Evolutionary conservation across 2,329 filamentous ascomycete genomes (phyloP), one percentile per base, ranked within the genome.

Genomic region (Alternaria sp.): DNA sequence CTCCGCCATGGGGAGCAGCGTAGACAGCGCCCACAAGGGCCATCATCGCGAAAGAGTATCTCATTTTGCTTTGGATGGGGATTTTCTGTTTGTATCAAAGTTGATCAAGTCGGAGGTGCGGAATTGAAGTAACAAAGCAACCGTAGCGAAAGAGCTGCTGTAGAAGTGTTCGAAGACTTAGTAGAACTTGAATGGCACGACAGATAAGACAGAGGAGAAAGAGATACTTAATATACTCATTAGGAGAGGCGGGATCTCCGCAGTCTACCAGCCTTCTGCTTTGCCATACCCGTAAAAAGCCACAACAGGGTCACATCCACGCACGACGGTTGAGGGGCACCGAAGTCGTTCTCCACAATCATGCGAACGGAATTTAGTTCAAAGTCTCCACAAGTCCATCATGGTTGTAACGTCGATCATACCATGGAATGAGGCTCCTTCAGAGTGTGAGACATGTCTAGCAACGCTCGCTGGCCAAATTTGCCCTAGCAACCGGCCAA

Each of bases 121-220:
- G 70, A 75, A 68, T 67, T 70, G 73, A 67, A 64, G 69, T 63
- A 50, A 68, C 63, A 75, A 62, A 67, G 71, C 66, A 77, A 77
- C 76, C 75, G 72, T 78, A 78, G 72, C 75, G 76, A 78, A 71
- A 67, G 76, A 78, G 76, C 71, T 78, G 66, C 73, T 67, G 63
- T 72, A 66, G 27, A 34, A 27, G 20, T 34, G 27, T 25, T 34
- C 38, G 20, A 43, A 34, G 46, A 28, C 50, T 50, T 27, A 28
- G 32, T 57, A 11, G 27, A 40, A 20, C 32, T 51, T 34, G 45
- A 27, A 38, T 43, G 32, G 30, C 41, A 55, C 41, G 41, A 52
- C 34, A 52, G 14, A 60, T 56, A 51, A 59, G 46, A 63, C 22
- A 53, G 36, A 59, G 66, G 66, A 66, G 67, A 54, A 54, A 61